phyloP scores from a whole-genome alignment of 2,329 filamentous ascomycete species.

The Emydomyces testavorans region DNA sequence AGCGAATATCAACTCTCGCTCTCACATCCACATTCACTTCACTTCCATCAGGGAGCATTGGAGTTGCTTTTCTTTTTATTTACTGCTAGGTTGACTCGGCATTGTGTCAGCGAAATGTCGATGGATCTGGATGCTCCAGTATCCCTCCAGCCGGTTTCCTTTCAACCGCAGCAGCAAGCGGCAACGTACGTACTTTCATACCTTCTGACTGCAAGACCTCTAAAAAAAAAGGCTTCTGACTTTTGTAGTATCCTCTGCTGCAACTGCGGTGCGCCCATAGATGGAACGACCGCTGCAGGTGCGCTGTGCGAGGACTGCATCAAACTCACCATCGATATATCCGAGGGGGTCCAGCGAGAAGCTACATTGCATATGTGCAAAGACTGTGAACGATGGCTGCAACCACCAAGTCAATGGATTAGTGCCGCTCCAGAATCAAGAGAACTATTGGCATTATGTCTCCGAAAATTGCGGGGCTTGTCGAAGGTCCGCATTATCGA shows the following conservation, averaged over 20 bases:
- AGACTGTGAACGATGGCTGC: slow-evolving; percentile 89
- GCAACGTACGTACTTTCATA: slow-evolving; percentile 42
- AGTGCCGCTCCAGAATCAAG: slow-evolving; percentile 75
- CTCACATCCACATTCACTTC: not conserved
- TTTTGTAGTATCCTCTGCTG: slow-evolving; percentile 74
- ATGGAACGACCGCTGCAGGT: slow-evolving; percentile 73
- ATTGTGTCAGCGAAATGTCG: slow-evolving; percentile 35
- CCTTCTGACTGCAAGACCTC: not conserved
- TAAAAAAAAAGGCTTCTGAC: not conserved
- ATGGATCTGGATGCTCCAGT: slow-evolving; percentile 50
- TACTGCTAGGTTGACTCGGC: not conserved
- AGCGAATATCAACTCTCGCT: no score
- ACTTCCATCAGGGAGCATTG: not conserved
- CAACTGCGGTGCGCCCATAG: slow-evolving; percentile 92
- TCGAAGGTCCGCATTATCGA: slow-evolving; percentile 90
- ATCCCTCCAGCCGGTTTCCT: slow-evolving; percentile 33
- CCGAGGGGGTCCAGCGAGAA: slow-evolving; percentile 80
- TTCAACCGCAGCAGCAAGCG: slow-evolving; percentile 31
- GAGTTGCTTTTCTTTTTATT: not conserved
- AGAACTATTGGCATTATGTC: slow-evolving; percentile 81
- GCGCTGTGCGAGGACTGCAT: slow-evolving; percentile 94
- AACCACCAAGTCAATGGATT: slow-evolving; percentile 77
- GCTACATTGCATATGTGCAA: slow-evolving; percentile 80
- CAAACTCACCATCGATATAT: slow-evolving; percentile 88
- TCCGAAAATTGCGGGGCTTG: slow-evolving; percentile 75